Base-by-base conservation (phyloP, 1,284 basidiomycete species). In the Malassezia brasiliensis region DNA sequence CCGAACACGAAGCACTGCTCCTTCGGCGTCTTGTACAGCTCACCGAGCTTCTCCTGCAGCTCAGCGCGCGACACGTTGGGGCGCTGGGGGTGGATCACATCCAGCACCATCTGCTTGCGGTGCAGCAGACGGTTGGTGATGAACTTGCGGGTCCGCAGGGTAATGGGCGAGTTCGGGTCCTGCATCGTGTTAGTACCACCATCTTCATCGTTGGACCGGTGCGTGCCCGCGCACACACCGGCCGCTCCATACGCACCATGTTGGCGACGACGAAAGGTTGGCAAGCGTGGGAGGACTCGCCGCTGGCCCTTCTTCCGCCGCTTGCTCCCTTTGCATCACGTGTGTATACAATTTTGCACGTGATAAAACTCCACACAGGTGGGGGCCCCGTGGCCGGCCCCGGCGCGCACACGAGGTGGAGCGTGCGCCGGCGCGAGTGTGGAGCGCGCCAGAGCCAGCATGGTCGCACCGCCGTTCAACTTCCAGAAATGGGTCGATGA, bases 121-220 rank as follows among this genome's bases (percentile, higher is more conserved):
- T 89, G 86, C 59, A 99, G 82, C 67, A 98, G 86, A 68, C 90
- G 89, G 85, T 99, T 98, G 75, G 91, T 96, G 79, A 96, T 88
- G 83, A 98, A 98, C 82, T 99, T 96, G 79, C 93, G 87, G 58
- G 94, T 96, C 75, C 94, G 88, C 77, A 98, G 82, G 68, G 94
- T 98, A 72, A 99, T 83, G 69, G 93, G 87, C 78, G 90, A 86
- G 79, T 83, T 80, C 78, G 80, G 82, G 79, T 91, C 90, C 77
- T 74, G 55, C 31, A 17, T 19, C 6, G 37, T 53, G 52, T 54
- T 50, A 54, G 53, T 36, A 46, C 17, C n/a, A 10, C 19, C n/a
- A 17, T 42, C 28, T 8, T 45, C 42, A 19, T 45, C 17, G 22
- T 4, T 4, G 30, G 14, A n/a, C 40, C 20, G 25, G 12, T 11